These are phyloP conservation scores for Populus ilicifolia DNA, from an alignment of 345 rosid genomes.

Conservation along the genomic window DNA sequence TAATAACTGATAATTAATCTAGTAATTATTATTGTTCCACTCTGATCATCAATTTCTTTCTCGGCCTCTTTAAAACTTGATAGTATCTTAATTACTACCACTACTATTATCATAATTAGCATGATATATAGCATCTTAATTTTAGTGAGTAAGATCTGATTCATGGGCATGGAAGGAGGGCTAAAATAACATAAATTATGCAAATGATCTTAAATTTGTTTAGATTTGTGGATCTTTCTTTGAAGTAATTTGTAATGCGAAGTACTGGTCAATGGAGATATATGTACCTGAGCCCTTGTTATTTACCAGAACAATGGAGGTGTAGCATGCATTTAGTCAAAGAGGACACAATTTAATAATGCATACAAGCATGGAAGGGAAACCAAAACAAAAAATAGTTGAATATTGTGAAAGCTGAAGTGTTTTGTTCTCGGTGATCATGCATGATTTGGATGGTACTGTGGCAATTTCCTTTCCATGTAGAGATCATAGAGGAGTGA, in stretches of 20 bases:
- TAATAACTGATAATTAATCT: not conserved
- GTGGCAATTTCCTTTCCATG: no score
- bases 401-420: no score
- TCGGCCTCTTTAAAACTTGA: no score
- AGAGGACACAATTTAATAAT: no score
- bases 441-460: no score
- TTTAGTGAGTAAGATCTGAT: not conserved
- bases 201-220: not conserved
- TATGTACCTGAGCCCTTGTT: no score
- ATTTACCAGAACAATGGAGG: no score
- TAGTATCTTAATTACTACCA: not conserved
- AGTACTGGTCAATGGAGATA: not conserved
- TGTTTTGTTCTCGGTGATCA: no score
- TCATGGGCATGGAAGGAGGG: not conserved
- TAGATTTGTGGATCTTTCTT: not conserved
- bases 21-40: not conserved
- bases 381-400: no score
- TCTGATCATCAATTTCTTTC: not conserved
- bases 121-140: not conserved
- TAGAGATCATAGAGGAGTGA: no score
- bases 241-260: not conserved
- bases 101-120: not conserved
- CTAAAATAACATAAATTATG: not conserved
- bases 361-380: no score
- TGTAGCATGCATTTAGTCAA: no score